Evolutionary conservation across 768 basidiomycete genomes (phyloP), one percentile per base, ranked within the genome.

Genomic region (Mycena capillaripes): DNA sequence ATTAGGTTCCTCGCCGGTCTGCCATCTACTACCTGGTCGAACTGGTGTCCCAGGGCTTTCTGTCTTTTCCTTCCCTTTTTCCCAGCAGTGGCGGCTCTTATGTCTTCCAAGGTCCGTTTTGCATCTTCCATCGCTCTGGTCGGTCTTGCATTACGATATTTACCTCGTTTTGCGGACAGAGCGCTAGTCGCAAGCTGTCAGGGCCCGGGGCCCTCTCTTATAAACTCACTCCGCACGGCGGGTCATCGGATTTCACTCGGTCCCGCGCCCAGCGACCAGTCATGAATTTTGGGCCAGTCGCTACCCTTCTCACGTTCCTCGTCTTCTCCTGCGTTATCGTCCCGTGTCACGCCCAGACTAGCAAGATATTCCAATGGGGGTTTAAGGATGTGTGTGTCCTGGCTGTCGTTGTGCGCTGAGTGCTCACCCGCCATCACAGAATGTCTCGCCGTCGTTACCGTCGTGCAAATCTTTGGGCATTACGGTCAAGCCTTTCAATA

Each of bases 401-500:
- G 14, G 3, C 14, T 34, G 27, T 66, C 32, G 27, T 29, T 34
- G 16, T 23, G 17, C 46, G 11, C 19, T 44, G 19, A 4, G 29
- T 4, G 25, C 61, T 50, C 29, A 65, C 29, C 21, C 27, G 50
- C 34, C 55, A 10, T 25, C 44, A 30, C 59, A 75, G 69, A 70
- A 44, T 12, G n/a, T 78, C 9, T 77, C 78, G 14, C 48, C 42
- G 9, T 44, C 66, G 16, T 62, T 78, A 2, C 74, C 77, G n/a
- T 59, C 81, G 27, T 83, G 82, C 48, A 74, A 75, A 17, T 62
- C 12, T 1, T 52, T 77, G 17, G 21, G 32, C 4, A 75, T 83
- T 30, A 62, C 60, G 2, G 76, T 82, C 12, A 66, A 77, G 34
- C 76, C 80, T 7, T 71, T 78, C 44, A 76, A 75, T 48, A 32